These are phyloP conservation scores for Chlorella sp. DNA, from an alignment of 139 green algal species.

Conservation along the genomic window DNA sequence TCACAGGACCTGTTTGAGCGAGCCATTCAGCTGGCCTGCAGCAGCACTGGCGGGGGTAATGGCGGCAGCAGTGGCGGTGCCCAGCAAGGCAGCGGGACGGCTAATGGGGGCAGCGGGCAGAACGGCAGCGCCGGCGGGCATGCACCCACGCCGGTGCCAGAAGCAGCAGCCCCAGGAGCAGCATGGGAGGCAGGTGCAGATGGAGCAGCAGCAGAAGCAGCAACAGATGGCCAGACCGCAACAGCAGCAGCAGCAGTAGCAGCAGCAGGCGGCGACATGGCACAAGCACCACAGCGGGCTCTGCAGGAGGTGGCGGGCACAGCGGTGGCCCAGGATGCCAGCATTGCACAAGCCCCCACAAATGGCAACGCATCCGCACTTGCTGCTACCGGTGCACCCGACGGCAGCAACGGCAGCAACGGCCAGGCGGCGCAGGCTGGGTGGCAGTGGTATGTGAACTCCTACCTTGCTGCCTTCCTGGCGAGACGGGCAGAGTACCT, in stretches of 20 bases:
- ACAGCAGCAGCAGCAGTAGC: neutral
- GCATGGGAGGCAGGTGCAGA: neutral
- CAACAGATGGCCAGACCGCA: neutral
- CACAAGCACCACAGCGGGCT: neutral
- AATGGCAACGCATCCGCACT: neutral
- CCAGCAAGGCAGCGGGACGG: neutral
- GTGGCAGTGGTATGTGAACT: conserved; percentile 47
- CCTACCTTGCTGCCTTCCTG: conserved; percentile 34
- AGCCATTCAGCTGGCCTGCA: conserved; percentile 30
- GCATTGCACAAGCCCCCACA: neutral
- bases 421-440: neutral
- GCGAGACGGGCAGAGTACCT: conserved; percentile 7
- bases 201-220: neutral
- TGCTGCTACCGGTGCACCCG: neutral
- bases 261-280: neutral
- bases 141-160: neutral
- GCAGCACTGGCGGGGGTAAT: neutral
- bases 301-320: neutral
- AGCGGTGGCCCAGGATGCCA: neutral
- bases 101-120: neutral
- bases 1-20: conserved; percentile 43
- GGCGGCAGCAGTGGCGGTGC: neutral
- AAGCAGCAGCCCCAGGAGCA: neutral
- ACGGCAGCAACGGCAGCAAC: neutral
- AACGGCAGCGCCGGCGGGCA: neutral